Evolutionary conservation across 257 asterid genomes (phyloP), one percentile per base, ranked within the genome.

Genomic region (Penstemon eatonii): DNA sequence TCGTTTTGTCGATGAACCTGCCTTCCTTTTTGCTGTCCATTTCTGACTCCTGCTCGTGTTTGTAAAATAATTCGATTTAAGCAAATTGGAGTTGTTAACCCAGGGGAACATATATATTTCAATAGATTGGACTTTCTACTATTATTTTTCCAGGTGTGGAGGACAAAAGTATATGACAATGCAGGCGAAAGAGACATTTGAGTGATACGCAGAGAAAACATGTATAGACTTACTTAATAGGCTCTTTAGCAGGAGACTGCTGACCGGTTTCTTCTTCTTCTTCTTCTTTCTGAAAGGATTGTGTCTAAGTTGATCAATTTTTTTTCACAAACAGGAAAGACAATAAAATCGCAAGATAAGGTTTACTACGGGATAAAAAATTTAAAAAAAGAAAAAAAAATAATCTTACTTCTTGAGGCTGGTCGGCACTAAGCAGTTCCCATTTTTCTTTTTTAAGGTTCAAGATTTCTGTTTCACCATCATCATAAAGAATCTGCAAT

Each of bases 401-500:
- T 68, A 7, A 58, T 58, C 85, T 68, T 77, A 80, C 92, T 68
- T 63, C 72, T 52, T 52, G 65, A 56, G 63, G 69, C 70, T 19
- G 56, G 51, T 44, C 38, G 11, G 72, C 71, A 62, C 39, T 55
- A 53, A 71, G 39, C 39, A 58, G 54, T 63, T 80, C 66, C 92
- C 92, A 85, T 43, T 45, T 80, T 77, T 87, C 87, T 71, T 59
- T 59, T 62, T 39, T 54, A 13, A 87, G 83, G 60, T 78, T 76
- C 76, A 87, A 65, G 18, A 7, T 57, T 72, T 85, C 87, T 50
- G 50, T 63, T 41, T 72, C 84, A 52, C 71, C 68, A 57, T 87
- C 91, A 67, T 72, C 86, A 49, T 87, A 79, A 18, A 59, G 0
- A 65, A 87, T 65, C 91, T 87, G 76, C 73, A 69, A 70, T 10